These are phyloP conservation scores for Pharnaceum exiguum DNA, from an alignment of 148 eudicot genomes.

Conservation along the genomic window DNA sequence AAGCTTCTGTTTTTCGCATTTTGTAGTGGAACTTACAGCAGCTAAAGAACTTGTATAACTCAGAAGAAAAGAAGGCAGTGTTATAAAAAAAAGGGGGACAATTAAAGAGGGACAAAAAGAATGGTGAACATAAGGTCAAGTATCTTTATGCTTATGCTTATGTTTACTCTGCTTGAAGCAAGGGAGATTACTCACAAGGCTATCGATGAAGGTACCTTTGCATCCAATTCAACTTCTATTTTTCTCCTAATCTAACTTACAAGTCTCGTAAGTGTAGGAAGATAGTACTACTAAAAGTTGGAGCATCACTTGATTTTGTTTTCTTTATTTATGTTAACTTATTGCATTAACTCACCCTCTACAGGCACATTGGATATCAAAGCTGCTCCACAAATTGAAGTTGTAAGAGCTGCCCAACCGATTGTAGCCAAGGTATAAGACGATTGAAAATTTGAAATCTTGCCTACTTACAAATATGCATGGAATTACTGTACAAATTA, in stretches of 20 bases:
- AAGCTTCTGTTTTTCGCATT: not conserved
- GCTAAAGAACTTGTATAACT: not conserved
- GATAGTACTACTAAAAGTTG: not conserved
- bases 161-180: slow-evolving; percentile 33
- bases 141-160: slow-evolving; percentile 25
- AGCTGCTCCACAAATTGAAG: not conserved
- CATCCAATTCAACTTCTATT: not conserved
- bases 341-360: not conserved
- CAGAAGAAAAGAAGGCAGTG: not conserved
- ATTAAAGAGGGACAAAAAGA: not conserved
- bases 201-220: slow-evolving; percentile 23
- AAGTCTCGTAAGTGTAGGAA: not conserved
- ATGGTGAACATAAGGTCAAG: slow-evolving; percentile 29
- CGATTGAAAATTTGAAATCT: no score
- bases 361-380: slow-evolving; percentile 11
- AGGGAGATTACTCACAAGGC: slow-evolving; percentile 20
- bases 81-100: not conserved
- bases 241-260: not conserved
- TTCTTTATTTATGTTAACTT: not conserved
- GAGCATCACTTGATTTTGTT: no score
- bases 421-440: slow-evolving; percentile 7
- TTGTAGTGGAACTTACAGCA: slow-evolving; percentile 6
- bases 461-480: no score
- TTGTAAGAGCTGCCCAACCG: not conserved
- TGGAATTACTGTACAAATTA: no score